These are phyloP conservation scores for Dactylella cylindrospora DNA, from an alignment of 2,329 filamentous ascomycete genomes.

Conservation along the genomic window DNA sequence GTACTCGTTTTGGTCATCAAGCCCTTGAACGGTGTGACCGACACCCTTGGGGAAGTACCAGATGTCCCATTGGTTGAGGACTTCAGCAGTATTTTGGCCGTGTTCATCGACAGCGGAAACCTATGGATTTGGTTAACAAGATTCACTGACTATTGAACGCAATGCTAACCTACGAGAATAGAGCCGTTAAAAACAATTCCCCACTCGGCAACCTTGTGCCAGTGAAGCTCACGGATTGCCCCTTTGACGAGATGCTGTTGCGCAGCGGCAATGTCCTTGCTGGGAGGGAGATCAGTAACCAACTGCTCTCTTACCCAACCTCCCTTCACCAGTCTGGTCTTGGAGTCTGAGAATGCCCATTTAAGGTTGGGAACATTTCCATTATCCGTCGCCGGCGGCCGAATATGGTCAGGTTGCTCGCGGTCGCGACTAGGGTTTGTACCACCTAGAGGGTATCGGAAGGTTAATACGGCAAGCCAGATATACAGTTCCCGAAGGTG, in stretches of 20 bases:
- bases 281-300: constrained; percentile 66
- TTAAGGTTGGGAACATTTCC: constrained; percentile 63
- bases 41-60: constrained; percentile 70
- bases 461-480: background rate
- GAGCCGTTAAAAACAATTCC: constrained; percentile 64
- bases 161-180: constrained; percentile 52
- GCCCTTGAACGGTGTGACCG: constrained; percentile 65
- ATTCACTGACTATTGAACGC: background rate
- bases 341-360: constrained; percentile 34
- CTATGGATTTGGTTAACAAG: constrained; percentile 5
- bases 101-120: constrained; percentile 65
- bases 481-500: background rate
- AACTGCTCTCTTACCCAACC: constrained; percentile 69
- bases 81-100: constrained; percentile 60
- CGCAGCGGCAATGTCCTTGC: constrained; percentile 67
- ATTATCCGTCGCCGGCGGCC: constrained; percentile 63
- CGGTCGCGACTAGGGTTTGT: constrained; percentile 65
- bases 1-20: constrained; percentile 68
- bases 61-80: constrained; percentile 63
- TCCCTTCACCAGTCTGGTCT: constrained; percentile 53
- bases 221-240: constrained; percentile 66
- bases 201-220: constrained; percentile 70
- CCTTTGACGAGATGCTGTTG: constrained; percentile 70
- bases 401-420: constrained; percentile 66
- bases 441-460: constrained; percentile 57